Base-by-base conservation (phyloP, 108 stramenopile genomes). In the Skeletonema menzelii region DNA sequence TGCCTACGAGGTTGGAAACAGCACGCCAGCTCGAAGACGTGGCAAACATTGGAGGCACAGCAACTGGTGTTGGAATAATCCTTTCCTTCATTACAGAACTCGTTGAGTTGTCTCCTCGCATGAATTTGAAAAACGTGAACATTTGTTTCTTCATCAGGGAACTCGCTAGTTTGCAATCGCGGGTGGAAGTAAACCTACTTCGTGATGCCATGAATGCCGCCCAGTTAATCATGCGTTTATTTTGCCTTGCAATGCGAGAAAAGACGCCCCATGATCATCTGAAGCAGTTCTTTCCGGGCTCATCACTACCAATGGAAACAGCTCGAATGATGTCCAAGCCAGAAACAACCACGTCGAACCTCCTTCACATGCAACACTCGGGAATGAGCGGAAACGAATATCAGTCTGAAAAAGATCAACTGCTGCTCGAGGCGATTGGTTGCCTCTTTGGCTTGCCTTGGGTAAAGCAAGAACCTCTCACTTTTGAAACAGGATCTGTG, bases 351-450 rank as follows among this genome's bases (percentile, higher is more conserved):
- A 62, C 82, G 11, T 66, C 87, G 10, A 67, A 77, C 14, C 84
- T 88, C 64, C 53, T 81, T 27, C 80, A 84, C 77, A 86, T 77
- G 74, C 90, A 82, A 56, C 78, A 65, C 70, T 49, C 73, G 14
- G 88, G 86, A 38, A 30, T 69, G 28, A 63, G 59, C 69, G 55
- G 42, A 5, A 60, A 70, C 17, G 71, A 74, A 22, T 44, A 44
- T 24, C 27, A 72, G n/a, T 22, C 37, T 19, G 34, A 60, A 19
- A 30, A 24, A 19, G 27, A 57, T n/a, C 69, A 57, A 14, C 14
- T 82, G 53, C 70, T 92, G 10, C 69, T 93, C 26, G 95, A 93
- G 59, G 82, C 91, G 15, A 37, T 96, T 11, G 89, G 86, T n/a
- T 80, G 73, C 59, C 66, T 96, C 38, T 57, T 82, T 59, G 85